Evolutionary conservation across 1,284 basidiomycete species (phyloP).

Genomic region (Apiotrichum sp.): DNA sequence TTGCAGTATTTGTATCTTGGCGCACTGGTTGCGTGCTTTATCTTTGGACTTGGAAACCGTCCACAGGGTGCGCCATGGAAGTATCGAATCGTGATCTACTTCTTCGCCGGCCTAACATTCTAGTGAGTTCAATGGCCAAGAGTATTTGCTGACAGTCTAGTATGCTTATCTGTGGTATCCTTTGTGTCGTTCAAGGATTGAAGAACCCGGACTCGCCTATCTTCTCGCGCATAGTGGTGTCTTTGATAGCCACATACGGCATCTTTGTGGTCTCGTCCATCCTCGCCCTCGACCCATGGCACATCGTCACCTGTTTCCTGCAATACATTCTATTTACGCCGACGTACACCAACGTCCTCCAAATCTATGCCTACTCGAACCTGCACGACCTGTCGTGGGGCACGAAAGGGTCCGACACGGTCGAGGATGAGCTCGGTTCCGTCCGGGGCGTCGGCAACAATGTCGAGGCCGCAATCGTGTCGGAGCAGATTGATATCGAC

Average conservation of each 20-base stretch:
- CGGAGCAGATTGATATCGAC: conserved; percentile 80
- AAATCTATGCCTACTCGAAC: conserved; percentile 50
- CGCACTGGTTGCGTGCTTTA: conserved; percentile 77
- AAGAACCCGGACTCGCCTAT: conserved; percentile 58
- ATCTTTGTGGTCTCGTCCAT: conserved; percentile 71
- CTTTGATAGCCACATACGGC: conserved; percentile 78
- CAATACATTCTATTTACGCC: conserved; percentile 73
- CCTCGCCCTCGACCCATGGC: conserved; percentile 84
- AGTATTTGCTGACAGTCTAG: conserved; percentile 5
- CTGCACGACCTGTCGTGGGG: conserved; percentile 70
- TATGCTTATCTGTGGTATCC: conserved; percentile 58
- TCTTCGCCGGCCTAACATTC: conserved; percentile 71
- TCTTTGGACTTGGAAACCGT: conserved; percentile 95
- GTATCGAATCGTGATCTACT: conserved; percentile 71
- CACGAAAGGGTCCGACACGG: conserved; percentile 68
- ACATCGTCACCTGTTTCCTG: conserved; percentile 81
- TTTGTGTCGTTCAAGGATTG: conserved; percentile 67
- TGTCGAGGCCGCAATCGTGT: conserved; percentile 82
- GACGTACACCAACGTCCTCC: conserved; percentile 21
- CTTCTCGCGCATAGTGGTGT: conserved; percentile 69
- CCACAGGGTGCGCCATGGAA: conserved; percentile 80
- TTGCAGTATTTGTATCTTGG: conserved; percentile 75
- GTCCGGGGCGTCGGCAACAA: conserved; percentile 59
- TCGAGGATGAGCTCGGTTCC: conserved; percentile 68
- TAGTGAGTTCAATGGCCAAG: conserved; percentile 49